These are phyloP conservation scores for Solanum arcanum DNA, from an alignment of 257 asterid genomes.

Conservation along the genomic window DNA sequence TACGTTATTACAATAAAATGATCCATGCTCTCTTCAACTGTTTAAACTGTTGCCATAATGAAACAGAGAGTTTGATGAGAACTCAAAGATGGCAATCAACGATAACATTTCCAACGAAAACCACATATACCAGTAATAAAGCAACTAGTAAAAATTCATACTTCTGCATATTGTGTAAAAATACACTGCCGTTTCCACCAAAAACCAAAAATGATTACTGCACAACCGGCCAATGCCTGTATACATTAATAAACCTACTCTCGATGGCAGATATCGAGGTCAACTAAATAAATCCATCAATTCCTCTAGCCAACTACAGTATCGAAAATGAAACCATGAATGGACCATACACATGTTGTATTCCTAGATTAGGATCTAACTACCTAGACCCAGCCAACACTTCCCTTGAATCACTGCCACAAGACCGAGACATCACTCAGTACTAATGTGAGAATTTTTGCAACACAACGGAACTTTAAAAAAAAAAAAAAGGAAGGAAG, in stretches of 20 bases:
- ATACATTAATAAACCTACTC: constrained; percentile 20
- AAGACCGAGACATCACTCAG: neutral
- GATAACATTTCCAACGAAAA: neutral
- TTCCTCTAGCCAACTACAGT: constrained; percentile 13
- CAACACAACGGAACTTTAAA: neutral
- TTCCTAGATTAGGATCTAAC: constrained; percentile 44
- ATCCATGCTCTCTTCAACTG: neutral
- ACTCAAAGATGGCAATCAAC: neutral
- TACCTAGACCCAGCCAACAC: constrained; percentile 35
- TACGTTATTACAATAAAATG: neutral
- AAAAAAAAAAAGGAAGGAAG: neutral
- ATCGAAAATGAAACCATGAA: constrained; percentile 16
- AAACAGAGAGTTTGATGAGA: neutral
- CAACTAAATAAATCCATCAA: constrained; percentile 6
- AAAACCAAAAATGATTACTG: constrained; percentile 17
- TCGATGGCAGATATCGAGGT: neutral
- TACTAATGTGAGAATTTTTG: neutral
- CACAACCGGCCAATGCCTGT: constrained; percentile 35
- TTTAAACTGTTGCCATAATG: neutral
- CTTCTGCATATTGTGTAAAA: neutral
- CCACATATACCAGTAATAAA: neutral
- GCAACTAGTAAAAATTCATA: neutral
- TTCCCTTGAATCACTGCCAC: constrained; percentile 4
- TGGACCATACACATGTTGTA: constrained; percentile 17
- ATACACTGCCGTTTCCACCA: constrained; percentile 1